Evolutionary conservation across 352 stramenopile genomes (phyloP), one percentile per base, ranked within the genome.

Genomic region (Aphanomyces astaci): DNA sequence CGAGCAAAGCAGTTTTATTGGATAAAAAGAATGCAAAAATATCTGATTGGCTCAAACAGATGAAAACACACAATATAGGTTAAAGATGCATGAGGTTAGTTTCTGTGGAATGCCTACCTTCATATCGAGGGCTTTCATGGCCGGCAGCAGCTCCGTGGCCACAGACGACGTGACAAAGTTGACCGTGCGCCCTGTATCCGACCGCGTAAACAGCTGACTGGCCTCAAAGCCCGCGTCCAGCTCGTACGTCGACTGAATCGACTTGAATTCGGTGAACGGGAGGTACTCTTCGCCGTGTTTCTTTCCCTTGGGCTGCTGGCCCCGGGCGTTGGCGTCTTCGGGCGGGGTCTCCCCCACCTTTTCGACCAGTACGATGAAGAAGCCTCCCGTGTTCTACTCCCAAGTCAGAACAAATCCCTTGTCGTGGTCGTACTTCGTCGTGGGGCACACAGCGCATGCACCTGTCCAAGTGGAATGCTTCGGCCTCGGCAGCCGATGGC

Each of bases 381-480:
- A 99, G 0, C 97, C 98, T 46, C 97, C 97, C 7, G 96, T 98
- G 77, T 99, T 90, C 76, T 92, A 43, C 15, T 13, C 22, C 5
- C 7, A 4, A 30, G 33, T 59, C n/a, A 19, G 22, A 32, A 15
- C 22, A 59, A 7, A 39, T 30, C 30, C 48, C 48, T 59, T 43
- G 36, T 15, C 36, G 56, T 57, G 24, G 22, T 57, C 60, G n/a
- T 62, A 87, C 88, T 75, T 98, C 85, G 70, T 99, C 94, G 33
- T 99, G 97, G 19, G 98, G 98, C 43, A 99, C 79, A 46, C 98
- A 96, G 11, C 97, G 91, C 82, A 98, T 92, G 75, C 97, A 99
- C 10, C 89, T 78, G 60, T 98, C 85, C 11, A 99, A 72, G 66
- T 96, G 76, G 32, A 97, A 81, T 28, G 66, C 63, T 19, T 64